Evolutionary conservation across 805 yeast species (phyloP), one percentile per base, ranked within the genome.

Genomic region (Spathaspora passalidarum): DNA sequence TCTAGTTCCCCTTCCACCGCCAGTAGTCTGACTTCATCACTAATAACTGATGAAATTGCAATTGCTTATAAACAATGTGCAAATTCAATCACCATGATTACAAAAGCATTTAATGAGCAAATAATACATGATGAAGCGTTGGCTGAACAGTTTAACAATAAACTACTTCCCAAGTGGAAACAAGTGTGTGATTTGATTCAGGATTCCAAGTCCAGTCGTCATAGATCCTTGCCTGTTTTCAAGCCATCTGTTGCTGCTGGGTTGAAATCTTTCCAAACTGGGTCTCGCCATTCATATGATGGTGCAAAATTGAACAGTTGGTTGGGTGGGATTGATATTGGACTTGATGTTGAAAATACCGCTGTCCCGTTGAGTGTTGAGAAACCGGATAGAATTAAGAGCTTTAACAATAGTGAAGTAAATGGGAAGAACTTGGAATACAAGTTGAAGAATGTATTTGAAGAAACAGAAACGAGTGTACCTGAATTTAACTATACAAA

Each of bases 21-120:
- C 13, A 10, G 11, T 4, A 5, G 13, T 11, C 23, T 18, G 23
- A 23, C 34, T 18, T 39, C 42, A 4, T 7, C 19, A 2, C 2
- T 19, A 17, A 51, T 72, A 48, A 46, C 62, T 48, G 56, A 63
- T 48, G 55, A 57, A 48, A 40, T 73, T 55, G 65, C 65, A 52
- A 38, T 59, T 38, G 44, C 59, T 45, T 60, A 75, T 65, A 57
- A 68, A 63, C 17, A 63, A 48, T 56, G 79, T 65, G 50, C 73
- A 57, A 74, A 68, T 43, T 52, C 66, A 5, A 62, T 69, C 17
- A 61, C 60, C 2, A 48, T 69, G n/a, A 56, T 67, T 16, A 56
- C 54, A 42, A 63, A 64, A 26, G 70, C 73, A 2, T 63, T 65
- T 36, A 47, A 49, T 50, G 77, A 75, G 50, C 56, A 68, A 11